Conservation (phyloP, 305 asterid genomes). For the Ilex paraguariensis region DNA sequence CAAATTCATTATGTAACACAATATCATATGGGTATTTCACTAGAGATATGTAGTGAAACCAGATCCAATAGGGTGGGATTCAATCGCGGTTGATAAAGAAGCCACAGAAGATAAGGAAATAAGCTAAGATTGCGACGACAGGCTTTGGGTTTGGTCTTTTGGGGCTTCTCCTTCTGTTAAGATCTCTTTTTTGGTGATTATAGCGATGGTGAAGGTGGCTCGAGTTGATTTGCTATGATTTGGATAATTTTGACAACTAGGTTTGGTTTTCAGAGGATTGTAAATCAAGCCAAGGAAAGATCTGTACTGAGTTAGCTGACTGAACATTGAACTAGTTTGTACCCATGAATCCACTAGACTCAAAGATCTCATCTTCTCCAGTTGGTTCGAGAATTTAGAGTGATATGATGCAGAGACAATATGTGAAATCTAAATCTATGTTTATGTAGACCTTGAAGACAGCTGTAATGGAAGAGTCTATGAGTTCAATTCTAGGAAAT, state of each 20-base stretch:
- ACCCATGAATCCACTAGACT: conserved; percentile 54
- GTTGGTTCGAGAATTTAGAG: not conserved
- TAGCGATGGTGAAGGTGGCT: conserved; percentile 31
- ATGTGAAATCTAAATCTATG: not conserved
- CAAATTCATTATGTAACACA: no score
- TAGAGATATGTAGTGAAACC: no score
- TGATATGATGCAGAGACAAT: no score
- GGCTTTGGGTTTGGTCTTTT: conserved; percentile 11
- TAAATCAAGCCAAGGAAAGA: conserved; percentile 23
- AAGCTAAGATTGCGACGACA: conserved; percentile 70
- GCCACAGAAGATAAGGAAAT: conserved; percentile 70
- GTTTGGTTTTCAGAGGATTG: conserved; percentile 13
- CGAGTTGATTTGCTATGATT: conserved; percentile 8
- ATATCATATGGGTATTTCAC: no score
- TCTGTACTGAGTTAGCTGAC: conserved; percentile 22
- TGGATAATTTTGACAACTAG: not conserved
- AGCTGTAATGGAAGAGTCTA: not conserved
- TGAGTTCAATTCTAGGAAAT: not conserved
- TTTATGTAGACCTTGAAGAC: not conserved
- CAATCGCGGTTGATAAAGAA: conserved; percentile 71
- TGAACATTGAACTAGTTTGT: conserved; percentile 36
- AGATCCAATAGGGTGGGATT: no score
- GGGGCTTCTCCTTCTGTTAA: not conserved
- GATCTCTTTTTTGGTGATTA: conserved; percentile 28
- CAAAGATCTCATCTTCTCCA: conserved; percentile 45